Conservation (phyloP, 192 early-diverging fungal genomes). For the Rhizophagus sp. region DNA sequence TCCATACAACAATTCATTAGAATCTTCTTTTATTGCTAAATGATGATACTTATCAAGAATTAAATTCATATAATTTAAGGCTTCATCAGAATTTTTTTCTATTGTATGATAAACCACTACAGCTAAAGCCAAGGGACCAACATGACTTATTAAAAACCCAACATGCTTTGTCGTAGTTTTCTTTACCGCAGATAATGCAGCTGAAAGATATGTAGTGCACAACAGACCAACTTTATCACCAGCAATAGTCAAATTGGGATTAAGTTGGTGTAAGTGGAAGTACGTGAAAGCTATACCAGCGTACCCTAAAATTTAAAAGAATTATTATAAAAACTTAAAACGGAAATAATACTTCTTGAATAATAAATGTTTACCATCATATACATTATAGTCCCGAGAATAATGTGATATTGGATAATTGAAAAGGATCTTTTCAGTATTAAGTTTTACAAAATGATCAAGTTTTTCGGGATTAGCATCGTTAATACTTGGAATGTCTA, state of each 20-base stretch:
- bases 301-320: neutral
- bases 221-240: neutral
- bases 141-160: neutral
- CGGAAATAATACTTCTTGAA: neutral
- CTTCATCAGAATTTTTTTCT: neutral
- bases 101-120: neutral
- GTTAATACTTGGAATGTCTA: neutral
- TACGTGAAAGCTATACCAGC: neutral
- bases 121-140: neutral
- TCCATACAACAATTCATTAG: constrained; percentile 2
- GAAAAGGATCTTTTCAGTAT: neutral
- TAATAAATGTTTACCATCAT: neutral
- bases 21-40: neutral
- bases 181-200: neutral
- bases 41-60: neutral
- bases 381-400: neutral
- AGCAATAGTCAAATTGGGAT: neutral
- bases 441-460: neutral
- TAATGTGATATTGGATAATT: neutral
- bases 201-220: neutral
- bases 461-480: neutral
- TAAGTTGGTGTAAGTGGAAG: neutral
- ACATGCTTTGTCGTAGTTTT: neutral
- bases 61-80: neutral
- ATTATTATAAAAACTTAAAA: neutral